Conservation (phyloP, 2,329 filamentous ascomycete species). For the Talaromyces sp. region DNA sequence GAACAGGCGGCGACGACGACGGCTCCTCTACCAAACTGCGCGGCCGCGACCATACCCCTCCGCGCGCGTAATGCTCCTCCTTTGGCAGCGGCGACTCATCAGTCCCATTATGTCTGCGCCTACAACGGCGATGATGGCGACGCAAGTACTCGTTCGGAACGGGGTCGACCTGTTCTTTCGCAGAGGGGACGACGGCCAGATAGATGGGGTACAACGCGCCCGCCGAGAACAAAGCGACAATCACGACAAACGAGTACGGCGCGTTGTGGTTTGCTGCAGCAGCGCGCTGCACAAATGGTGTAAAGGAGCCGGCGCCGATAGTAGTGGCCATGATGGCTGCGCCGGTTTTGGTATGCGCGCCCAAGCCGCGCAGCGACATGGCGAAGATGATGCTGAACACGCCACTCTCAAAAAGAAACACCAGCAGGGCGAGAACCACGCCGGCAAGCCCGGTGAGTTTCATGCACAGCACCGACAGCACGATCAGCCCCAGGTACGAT, state of each 20-base stretch:
- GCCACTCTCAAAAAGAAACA: slow-evolving; percentile 58
- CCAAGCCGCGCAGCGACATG: slow-evolving; percentile 53
- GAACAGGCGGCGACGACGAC: not conserved
- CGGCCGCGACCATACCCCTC: slow-evolving; percentile 13
- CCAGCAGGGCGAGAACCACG: slow-evolving; percentile 45
- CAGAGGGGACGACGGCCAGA: slow-evolving; percentile 44
- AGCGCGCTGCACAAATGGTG: slow-evolving; percentile 51
- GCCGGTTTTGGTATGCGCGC: slow-evolving; percentile 53
- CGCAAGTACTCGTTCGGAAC: slow-evolving; percentile 20
- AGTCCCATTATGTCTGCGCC: slow-evolving; percentile 7
- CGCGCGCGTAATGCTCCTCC: slow-evolving; percentile 5
- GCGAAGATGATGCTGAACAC: slow-evolving; percentile 56
- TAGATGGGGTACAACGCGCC: slow-evolving; percentile 52
- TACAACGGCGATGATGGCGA: slow-evolving; percentile 1
- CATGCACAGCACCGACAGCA: slow-evolving; percentile 50
- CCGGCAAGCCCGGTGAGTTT: slow-evolving; percentile 39
- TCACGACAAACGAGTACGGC: slow-evolving; percentile 49
- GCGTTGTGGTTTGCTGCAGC: slow-evolving; percentile 30
- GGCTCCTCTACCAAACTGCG: slow-evolving; percentile 12
- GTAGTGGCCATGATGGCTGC: slow-evolving; percentile 49
- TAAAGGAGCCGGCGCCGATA: slow-evolving; percentile 49
- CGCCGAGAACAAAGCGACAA: slow-evolving; percentile 47
- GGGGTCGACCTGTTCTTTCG: slow-evolving; percentile 48
- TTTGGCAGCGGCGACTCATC: not conserved
- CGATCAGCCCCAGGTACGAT: slow-evolving; percentile 49